Evolutionary conservation across 768 basidiomycete species (phyloP).

Genomic region (Boletus sensibilis): DNA sequence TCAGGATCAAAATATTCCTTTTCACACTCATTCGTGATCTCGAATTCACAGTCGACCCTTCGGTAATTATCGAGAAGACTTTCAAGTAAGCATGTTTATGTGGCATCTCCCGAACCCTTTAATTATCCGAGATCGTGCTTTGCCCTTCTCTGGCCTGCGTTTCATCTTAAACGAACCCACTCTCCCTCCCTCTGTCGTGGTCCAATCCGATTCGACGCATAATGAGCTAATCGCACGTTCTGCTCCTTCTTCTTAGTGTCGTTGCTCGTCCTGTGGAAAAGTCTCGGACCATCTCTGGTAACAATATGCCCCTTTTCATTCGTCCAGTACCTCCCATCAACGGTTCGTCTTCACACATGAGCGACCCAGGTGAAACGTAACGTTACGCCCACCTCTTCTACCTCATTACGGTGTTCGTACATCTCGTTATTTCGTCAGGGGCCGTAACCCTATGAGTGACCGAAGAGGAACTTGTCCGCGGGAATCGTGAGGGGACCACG

Average conservation of each 20-base stretch:
- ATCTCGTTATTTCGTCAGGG: conserved; percentile 21
- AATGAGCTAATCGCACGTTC: conserved; percentile 18
- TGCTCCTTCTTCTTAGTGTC: conserved; percentile 35
- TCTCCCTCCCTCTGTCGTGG: conserved; percentile 5
- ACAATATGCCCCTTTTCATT: conserved; percentile 60
- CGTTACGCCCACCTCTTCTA: conserved; percentile 9
- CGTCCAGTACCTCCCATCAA: conserved; percentile 29
- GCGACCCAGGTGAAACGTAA: conserved; percentile 15
- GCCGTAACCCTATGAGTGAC: conserved; percentile 10
- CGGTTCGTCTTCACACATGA: conserved; percentile 8
- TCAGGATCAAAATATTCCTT: conserved; percentile 62
- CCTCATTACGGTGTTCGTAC: conserved; percentile 10
- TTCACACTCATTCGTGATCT: conserved; percentile 57
- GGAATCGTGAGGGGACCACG: conserved; percentile 13
- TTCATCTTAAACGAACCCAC: conserved; percentile 18
- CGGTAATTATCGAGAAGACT: conserved; percentile 59
- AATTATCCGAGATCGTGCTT: conserved; percentile 20
- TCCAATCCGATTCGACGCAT: conserved; percentile 5
- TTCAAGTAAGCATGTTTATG: conserved; percentile 48
- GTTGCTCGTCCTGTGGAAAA: conserved; percentile 59
- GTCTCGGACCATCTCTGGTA: conserved; percentile 50
- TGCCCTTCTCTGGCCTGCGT: conserved; percentile 15
- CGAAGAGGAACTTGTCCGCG: conserved; percentile 20
- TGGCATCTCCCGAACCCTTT: conserved; percentile 21
- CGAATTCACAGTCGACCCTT: conserved; percentile 50